Evolutionary conservation across 2,329 filamentous ascomycete species (phyloP), one percentile per base, ranked within the genome.

Genomic region (Plectosphaerella plurivora): DNA sequence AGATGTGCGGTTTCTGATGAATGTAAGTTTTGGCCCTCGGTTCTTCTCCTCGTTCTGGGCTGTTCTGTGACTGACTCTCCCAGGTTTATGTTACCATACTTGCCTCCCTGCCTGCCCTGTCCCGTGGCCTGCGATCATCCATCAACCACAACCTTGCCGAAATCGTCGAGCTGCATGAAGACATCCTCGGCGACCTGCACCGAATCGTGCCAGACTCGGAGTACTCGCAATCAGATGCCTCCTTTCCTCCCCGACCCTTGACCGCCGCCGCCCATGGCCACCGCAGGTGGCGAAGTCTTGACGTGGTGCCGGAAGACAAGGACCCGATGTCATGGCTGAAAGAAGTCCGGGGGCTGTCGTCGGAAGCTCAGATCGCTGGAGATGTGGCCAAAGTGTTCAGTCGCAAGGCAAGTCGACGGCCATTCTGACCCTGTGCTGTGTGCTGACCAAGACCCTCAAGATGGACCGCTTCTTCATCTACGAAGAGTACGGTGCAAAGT

Each of bases 401-500:
- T 10, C 79, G 76, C 60, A 84, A 80, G 72, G 83, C 82, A 44
- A 7, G 18, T 46, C 28, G 18, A 28, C 10, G 8, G 45, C 15
- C 25, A 15, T 50, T 35, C 50, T 51, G 44, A 47, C 12, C 44
- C 8, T 4, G 48, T 11, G 22, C n/a, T 15, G 33, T 45, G 25
- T 20, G 24, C 55, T 54, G n/a, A 51, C 46, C 12, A 15, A 37
- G 18, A 24, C 11, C 22, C 16, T 16, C 2, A 57, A 96, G 89
- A 86, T 95, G 72, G 81, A 83, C 54, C 84, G 85, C 0, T 94
- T 97, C 70, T 88, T 89, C 64, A 77, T 87, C 48, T 99, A 99
- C 65, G 89, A 96, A 70, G 89, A 96, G 61, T 99, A 96, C 66
- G 89, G 89, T 36, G 88, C 88, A 49, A 93, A 93, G 64, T 96